Percentiles rank a stretch among this genome's conserved stretches.
Evolutionary conservation across 2,329 filamentous ascomycete species (phyloP).

Genomic region (Meredithiella fracta): DNA sequence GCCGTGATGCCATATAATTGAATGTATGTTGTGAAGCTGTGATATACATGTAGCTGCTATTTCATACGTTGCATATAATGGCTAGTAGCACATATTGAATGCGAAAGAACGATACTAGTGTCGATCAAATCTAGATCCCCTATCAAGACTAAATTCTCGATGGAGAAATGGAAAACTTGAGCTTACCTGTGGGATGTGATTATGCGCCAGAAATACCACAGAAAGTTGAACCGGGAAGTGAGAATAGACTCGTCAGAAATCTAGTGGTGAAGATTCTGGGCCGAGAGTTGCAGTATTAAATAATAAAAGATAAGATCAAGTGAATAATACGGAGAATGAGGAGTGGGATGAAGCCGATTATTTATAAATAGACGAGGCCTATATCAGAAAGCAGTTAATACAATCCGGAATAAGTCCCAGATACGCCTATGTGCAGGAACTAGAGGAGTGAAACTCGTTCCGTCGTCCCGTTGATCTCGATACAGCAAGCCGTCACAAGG

Average conservation of each 20-base stretch:
- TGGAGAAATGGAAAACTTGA: neutral
- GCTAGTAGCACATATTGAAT: neutral
- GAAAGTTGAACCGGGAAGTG: neutral
- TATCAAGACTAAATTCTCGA: neutral
- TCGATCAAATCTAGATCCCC: neutral
- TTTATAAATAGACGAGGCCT: neutral
- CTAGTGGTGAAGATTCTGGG: neutral
- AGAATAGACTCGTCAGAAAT: neutral
- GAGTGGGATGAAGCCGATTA: too few relatives aligned
- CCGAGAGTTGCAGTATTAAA: neutral
- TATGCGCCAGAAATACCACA: neutral
- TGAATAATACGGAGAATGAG: neutral
- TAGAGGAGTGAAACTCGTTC: neutral
- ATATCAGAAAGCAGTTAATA: too few relatives aligned
- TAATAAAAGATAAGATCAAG: neutral
- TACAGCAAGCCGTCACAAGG: neutral
- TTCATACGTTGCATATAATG: neutral
- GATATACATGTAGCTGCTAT: neutral
- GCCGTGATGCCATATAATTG: neutral
- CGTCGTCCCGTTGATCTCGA: neutral
- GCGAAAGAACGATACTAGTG: neutral
- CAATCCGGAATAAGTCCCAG: neutral
- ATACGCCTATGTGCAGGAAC: neutral
- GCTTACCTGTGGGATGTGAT: neutral
- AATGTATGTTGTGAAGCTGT: neutral